These are phyloP conservation scores for Euphorbia corollata DNA, from an alignment of 441 rosid species.

Conservation along the genomic window DNA sequence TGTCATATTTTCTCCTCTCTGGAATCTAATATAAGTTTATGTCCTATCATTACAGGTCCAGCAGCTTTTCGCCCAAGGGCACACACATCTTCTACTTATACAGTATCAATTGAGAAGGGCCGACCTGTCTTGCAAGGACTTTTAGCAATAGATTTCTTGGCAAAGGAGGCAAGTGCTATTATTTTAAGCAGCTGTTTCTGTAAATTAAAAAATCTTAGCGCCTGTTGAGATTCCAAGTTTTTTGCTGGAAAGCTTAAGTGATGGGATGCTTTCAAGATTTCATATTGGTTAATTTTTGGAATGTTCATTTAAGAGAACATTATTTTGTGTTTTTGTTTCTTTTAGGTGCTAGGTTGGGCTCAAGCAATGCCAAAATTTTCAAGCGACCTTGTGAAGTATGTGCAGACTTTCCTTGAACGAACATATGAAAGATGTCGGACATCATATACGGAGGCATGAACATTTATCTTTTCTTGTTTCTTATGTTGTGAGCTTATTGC, in stretches of 20 bases:
- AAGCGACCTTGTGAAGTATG: conserved; percentile 77
- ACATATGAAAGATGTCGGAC: conserved; percentile 95
- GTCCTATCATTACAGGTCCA: conserved; percentile 55
- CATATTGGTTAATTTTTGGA: background rate
- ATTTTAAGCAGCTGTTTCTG: background rate
- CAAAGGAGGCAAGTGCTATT: conserved; percentile 71
- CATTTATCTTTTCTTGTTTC: conserved; percentile 16
- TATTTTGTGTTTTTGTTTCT: conserved; percentile 22
- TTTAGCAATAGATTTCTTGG: conserved; percentile 84
- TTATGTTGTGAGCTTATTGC: background rate
- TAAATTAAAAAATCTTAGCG: background rate
- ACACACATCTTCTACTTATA: conserved; percentile 53
- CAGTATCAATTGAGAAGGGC: conserved; percentile 74
- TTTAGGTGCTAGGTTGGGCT: conserved; percentile 96
- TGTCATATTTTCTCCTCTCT: background rate
- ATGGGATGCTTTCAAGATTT: background rate
- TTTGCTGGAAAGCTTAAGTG: background rate
- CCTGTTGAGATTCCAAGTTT: conserved; percentile 9
- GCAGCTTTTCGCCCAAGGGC: conserved; percentile 97
- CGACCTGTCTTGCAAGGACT: conserved; percentile 97
- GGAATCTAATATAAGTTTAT: conserved; percentile 7
- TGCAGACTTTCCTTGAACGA: conserved; percentile 95
- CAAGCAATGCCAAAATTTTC: conserved; percentile 99
- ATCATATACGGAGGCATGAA: conserved; percentile 83
- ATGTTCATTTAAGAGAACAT: background rate